Base-by-base conservation (phyloP, 495 filamentous ascomycete species). In the Barbatosphaeria neglecta region DNA sequence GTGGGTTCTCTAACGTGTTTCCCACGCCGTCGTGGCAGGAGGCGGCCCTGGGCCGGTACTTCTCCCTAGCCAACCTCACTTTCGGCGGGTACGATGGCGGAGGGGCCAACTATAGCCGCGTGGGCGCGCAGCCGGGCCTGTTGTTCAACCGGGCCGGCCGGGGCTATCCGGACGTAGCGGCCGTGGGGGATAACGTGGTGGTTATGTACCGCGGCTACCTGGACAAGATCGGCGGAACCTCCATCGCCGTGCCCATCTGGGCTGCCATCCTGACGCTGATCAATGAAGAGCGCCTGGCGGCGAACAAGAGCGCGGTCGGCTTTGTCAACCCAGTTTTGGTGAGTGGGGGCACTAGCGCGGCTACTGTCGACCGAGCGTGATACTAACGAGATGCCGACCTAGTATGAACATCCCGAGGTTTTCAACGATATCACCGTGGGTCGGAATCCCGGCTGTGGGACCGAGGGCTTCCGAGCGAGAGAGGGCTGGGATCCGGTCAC, bases 1-100 rank as follows among this genome's bases (percentile, higher is more conserved):
- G 81, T 35, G 82, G 81, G 7, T 84, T 86, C 67, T 78, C 73
- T 48, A 84, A 86, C 51, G 69, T 83, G 57, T 84, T 78, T 62
- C 54, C 66, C 8, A 65, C 73, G 10, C 78, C 82, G 0, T 56
- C 59, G 7, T 86, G 78, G 58, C 82, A 86, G 54, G 27, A 61
- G 4, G 45, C 60, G 7, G 72, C 72, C 3, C 75, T 85, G 4
- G 54, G 51, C 0, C 49, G 55, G 41, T 83, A 72, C 60, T 64
- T 83, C 41, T 47, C 48, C 10, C 65, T 64, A 40, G 62, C 75
- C 20, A 64, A 73, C 4, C 69, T 68, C 2, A 27, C 48, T 1
- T 58, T 59, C 28, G 17, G 61, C 22, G 62, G 64, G 2, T 69
- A 67, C 48, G 43, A 49, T 46, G 62, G 50, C 0, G 55, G 55